Base-by-base conservation (phyloP, 495 filamentous ascomycete species). In the Thozetella sp. region DNA sequence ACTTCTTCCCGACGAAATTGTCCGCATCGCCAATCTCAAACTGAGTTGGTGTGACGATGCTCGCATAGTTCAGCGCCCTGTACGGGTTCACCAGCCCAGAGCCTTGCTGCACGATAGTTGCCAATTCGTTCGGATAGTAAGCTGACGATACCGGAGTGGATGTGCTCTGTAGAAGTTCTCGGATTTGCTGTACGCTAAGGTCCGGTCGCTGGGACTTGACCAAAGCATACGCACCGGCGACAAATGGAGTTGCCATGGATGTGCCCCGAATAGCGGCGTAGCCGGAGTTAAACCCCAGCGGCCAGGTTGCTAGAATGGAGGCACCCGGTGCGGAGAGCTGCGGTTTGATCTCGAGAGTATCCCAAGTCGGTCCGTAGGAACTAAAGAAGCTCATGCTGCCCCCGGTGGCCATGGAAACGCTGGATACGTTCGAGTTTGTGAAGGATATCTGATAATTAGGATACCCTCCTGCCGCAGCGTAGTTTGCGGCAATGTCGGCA, bases 211-310 rank as follows among this genome's bases (percentile, higher is more conserved):
- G 62, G 1, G 64, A 67, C 45, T 69, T 73, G 2, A 73, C 52
- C 0, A 73, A 59, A 10, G 66, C 68, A 54, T 64, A 66, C 24
- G 56, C 61, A 3, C 51, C 68, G n/a, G 68, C 62, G 17, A 65
- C 50, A 50, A 65, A 71, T 2, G 68, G 66, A 13, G 63, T 64
- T 27, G 66, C 63, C 66, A 69, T 66, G n/a, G 66, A 71, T 10
- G 68, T 66, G 10, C 68, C 63, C 3, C 65, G 60, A 13, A 63
- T 58, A 9, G 61, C 60, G 11, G 67, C 64, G 48, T 68, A 68
- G 1, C 63, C 65, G 13, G 53, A 27, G 24, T 58, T 40, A 0
- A 56, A 52, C 25, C 63, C 65, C 17, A 68, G 34, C 2, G 65
- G 65, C 56, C 59, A 68, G 1, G 65, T 68, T 13, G 65, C 58